A percentile compares a stretch with the other conserved stretches of the same genome.
phyloP scores from a whole-genome alignment of 495 filamentous ascomycete species.

The Pyrenopolyporus hunteri region DNA sequence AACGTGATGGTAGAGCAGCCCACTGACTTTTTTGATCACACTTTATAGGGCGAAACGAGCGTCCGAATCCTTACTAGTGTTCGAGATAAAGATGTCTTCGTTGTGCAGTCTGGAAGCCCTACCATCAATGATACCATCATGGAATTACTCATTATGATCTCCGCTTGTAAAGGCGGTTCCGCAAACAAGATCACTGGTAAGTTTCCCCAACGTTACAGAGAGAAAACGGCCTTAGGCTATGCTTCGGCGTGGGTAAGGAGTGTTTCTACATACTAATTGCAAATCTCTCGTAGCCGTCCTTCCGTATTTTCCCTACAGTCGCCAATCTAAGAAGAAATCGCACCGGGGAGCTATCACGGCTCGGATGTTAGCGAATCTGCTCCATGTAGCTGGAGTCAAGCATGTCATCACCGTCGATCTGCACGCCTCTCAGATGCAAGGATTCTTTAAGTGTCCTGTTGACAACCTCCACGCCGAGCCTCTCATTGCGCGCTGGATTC shows the following conservation, averaged over 20 bases:
- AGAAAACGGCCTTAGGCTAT: constrained; percentile 3
- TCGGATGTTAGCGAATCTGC: constrained; percentile 93
- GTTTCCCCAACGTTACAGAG: constrained; percentile 34
- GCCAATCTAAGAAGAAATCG: constrained; percentile 98
- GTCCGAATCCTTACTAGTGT: constrained; percentile 93
- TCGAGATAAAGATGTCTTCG: constrained; percentile 97
- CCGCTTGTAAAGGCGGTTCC: constrained; percentile 96
- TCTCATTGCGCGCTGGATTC: constrained; percentile 94
- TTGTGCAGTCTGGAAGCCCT: constrained; percentile 94
- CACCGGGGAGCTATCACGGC: constrained; percentile 96
- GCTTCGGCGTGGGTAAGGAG: constrained; percentile 20
- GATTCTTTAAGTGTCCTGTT: constrained; percentile 97
- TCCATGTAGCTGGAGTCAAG: constrained; percentile 90
- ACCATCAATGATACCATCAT: constrained; percentile 99
- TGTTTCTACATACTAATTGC: constrained; percentile 37
- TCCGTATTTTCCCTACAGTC: constrained; percentile 98
- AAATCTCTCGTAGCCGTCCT: constrained; percentile 75
- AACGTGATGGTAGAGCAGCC: constrained; percentile 73
- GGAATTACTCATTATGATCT: constrained; percentile 98
- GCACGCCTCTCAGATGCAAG: constrained; percentile 97
- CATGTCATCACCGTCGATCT: constrained; percentile 98
- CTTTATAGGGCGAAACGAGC: constrained; percentile 85
- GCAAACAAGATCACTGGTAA: constrained; percentile 96
- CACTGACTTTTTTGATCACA: constrained; percentile 76
- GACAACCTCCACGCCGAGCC: constrained; percentile 98